These are phyloP conservation scores for Lichtheimia ramosa DNA, from an alignment of 371 early-diverging fungal species.

Conservation along the genomic window DNA sequence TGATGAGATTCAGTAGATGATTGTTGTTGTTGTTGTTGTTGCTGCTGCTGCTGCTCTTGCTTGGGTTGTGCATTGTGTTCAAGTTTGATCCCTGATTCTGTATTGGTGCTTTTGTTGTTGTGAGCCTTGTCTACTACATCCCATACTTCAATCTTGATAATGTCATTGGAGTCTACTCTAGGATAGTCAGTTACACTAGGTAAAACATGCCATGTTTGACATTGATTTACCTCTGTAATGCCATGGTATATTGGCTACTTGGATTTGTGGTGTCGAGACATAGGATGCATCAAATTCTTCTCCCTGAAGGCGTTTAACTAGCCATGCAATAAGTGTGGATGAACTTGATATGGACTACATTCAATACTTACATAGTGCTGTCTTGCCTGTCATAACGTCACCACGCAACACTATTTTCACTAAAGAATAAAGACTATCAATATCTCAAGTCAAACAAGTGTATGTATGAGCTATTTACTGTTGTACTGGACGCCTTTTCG, in stretches of 20 bases:
- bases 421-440: slow-evolving; percentile 14
- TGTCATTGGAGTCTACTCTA: slow-evolving; percentile 52
- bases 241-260: slow-evolving; percentile 72
- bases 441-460: background rate
- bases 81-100: slow-evolving; percentile 39
- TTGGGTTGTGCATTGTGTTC: slow-evolving; percentile 29
- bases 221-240: slow-evolving; percentile 51
- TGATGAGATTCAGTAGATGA: slow-evolving; percentile 5
- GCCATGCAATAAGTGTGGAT: background rate
- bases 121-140: slow-evolving; percentile 68
- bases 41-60: slow-evolving; percentile 6
- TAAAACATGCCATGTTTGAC: background rate
- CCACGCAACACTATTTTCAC: slow-evolving; percentile 71
- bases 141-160: slow-evolving; percentile 72
- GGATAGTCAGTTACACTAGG: background rate
- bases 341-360: background rate
- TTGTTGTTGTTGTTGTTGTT: slow-evolving; percentile 1
- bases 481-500: slow-evolving; percentile 59
- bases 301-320: slow-evolving; percentile 65
- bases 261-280: slow-evolving; percentile 60
- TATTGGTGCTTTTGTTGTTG: slow-evolving; percentile 23
- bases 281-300: slow-evolving; percentile 50
- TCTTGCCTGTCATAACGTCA: slow-evolving; percentile 68
- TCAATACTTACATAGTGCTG: slow-evolving; percentile 56
- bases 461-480: slow-evolving; percentile 25